These are phyloP conservation scores for Aspergillus fijiensis DNA, from an alignment of 2,329 filamentous ascomycete genomes.

Conservation along the genomic window DNA sequence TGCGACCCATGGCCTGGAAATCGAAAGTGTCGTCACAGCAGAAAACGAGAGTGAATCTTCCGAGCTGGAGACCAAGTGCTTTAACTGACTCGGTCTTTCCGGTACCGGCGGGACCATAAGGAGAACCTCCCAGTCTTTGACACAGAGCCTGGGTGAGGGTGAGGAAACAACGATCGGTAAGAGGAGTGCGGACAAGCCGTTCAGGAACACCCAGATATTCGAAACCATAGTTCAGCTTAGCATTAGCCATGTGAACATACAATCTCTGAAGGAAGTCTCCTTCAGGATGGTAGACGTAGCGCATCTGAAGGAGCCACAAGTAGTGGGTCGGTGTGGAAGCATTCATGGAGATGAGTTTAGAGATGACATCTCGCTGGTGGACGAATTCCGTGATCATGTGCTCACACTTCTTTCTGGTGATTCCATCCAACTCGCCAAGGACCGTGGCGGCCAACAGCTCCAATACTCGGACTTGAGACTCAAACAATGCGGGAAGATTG, in stretches of 20 bases:
- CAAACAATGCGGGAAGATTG: slow-evolving; percentile 69
- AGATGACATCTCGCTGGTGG: slow-evolving; percentile 90
- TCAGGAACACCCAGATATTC: slow-evolving; percentile 97
- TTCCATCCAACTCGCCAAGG: slow-evolving; percentile 80
- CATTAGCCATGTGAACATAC: slow-evolving; percentile 94
- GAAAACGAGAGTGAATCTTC: slow-evolving; percentile 96
- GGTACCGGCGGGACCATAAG: slow-evolving; percentile 94
- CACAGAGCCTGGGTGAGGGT: slow-evolving; percentile 95
- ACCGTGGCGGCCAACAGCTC: slow-evolving; percentile 85
- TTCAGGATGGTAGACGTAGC: slow-evolving; percentile 81
- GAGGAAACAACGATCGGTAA: slow-evolving; percentile 97
- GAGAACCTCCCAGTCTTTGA: slow-evolving; percentile 92
- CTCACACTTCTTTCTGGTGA: slow-evolving; percentile 94
- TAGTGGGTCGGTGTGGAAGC: slow-evolving; percentile 78
- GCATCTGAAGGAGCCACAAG: slow-evolving; percentile 94
- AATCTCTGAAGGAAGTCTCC: slow-evolving; percentile 81
- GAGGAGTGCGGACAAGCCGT: slow-evolving; percentile 89
- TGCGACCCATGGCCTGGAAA: slow-evolving; percentile 99
- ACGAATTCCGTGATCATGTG: slow-evolving; percentile 99
- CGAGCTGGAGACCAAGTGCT: slow-evolving; percentile 91
- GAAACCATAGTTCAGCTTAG: slow-evolving; percentile 91
- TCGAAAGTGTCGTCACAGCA: slow-evolving; percentile 99
- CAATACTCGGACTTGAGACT: slow-evolving; percentile 80
- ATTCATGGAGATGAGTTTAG: slow-evolving; percentile 74
- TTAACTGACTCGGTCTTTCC: slow-evolving; percentile 99